Evolutionary conservation across 352 stramenopile species (phyloP), one percentile per base, ranked within the genome.

Genomic region (Phytopythium ostracodes): DNA sequence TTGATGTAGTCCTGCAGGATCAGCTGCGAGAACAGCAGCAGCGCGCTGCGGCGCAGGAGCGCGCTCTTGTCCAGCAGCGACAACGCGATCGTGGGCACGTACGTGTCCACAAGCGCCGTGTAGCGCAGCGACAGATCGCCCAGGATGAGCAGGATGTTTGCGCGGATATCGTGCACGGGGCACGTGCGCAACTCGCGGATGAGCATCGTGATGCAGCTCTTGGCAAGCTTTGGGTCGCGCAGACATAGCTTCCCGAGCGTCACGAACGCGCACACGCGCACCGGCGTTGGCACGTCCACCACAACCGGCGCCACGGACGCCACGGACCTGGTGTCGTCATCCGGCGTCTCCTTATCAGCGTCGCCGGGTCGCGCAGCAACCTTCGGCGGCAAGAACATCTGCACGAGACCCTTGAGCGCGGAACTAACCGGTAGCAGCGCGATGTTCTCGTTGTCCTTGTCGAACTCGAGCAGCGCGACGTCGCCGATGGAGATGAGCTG

Each of bases 1-100:
- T 99, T 99, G 67, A 99, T 96, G 74, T 99, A 99, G 70, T 99
- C 97, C 73, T 99, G 96, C 7, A 99, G 73, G 20, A 99, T 84
- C 17, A 99, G 75, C 64, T 97, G 96, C 0, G 96, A 97, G 56
- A 99, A 92, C 5, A 99, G 67, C 29, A 99, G 64, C n/a, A 99
- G 73, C 22, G 96, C 94, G 63, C 97, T 97, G 42, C 97, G 96
- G 15, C 97, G 91, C 36, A 99, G 84, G 27, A 97, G 60, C 6
- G 80, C 77, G 56, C 88, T 94, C 9, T 78, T 67, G 50, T 98
- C 91, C n/a, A 92, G 56, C 12, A 99, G 78, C 59, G 94, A 98
- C 6, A 96, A 75, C 17, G 96, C 96, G 70, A 99, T 98, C 0
- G 95, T 95, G 14, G 93, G 87, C n/a, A 99, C 71, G 69, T 98